phyloP scores from a whole-genome alignment of 139 green algal genomes.

The Chlorella ohadii region DNA sequence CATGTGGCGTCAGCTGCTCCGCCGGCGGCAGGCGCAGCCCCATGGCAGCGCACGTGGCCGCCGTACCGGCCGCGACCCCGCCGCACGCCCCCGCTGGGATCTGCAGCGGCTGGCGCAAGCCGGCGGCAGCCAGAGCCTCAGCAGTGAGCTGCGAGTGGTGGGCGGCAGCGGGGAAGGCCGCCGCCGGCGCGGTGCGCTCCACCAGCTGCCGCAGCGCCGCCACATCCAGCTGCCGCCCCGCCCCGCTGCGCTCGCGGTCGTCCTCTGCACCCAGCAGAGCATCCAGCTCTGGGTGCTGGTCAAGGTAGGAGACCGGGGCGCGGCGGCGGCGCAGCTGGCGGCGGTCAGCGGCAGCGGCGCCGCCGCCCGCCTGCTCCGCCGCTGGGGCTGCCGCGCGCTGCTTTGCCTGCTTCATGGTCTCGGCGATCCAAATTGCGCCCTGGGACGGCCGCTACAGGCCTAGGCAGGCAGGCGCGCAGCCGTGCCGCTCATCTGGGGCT shows the following conservation, averaged over 20 bases:
- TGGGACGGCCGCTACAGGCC: too few species aligned
- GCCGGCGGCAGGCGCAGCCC: slow-evolving; percentile 41
- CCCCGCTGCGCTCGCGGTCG: not conserved
- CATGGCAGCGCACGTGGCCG: slow-evolving; percentile 22
- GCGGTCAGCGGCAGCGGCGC: not conserved
- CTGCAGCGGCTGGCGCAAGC: slow-evolving; percentile 27
- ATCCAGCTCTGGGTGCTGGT: slow-evolving; percentile 23
- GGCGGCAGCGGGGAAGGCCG: not conserved
- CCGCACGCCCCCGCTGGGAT: not conserved
- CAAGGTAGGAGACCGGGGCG: not conserved
- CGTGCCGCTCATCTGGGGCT: too few species aligned
- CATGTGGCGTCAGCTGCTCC: not conserved
- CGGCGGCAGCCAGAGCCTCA: not conserved
- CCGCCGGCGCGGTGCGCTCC: not conserved
- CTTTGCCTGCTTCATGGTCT: not conserved
- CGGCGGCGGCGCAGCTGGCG: slow-evolving; percentile 17
- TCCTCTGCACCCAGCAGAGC: slow-evolving; percentile 22
- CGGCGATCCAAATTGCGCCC: too few species aligned
- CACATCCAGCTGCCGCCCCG: slow-evolving; percentile 10
- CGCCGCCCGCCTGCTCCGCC: not conserved
- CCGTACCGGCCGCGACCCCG: not conserved
- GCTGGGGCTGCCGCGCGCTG: not conserved
- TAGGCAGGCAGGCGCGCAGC: too few species aligned
- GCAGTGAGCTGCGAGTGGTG: not conserved
- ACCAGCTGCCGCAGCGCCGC: not conserved